A percentile compares a stretch with the other conserved stretches of the same genome.
phyloP scores from a whole-genome alignment of 305 asterid species.

The Fraxinus sp. region DNA sequence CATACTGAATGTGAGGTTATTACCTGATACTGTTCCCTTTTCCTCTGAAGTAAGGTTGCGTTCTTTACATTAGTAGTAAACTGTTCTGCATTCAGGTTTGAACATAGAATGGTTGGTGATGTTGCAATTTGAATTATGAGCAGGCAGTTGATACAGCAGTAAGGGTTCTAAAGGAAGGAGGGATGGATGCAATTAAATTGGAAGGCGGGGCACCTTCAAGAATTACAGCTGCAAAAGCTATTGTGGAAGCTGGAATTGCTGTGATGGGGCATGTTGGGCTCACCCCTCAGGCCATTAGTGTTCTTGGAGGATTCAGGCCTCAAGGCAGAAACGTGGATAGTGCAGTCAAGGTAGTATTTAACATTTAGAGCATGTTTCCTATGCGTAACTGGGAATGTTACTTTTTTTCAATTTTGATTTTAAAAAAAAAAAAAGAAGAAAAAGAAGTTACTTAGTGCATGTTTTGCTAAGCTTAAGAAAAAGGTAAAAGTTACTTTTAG shows the following conservation, averaged over 20 bases:
- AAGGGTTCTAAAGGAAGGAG: conserved; percentile 82
- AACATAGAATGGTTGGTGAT: conserved; percentile 24
- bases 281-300: conserved; percentile 97
- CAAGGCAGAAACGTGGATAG: conserved; percentile 81
- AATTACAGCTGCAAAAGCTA: conserved; percentile 91
- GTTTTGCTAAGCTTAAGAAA: background rate
- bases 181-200: conserved; percentile 91
- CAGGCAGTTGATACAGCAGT: conserved; percentile 93
- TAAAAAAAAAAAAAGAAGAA: too few relatives aligned
- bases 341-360: conserved; percentile 68
- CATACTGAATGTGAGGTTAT: background rate
- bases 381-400: background rate
- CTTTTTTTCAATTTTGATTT: background rate
- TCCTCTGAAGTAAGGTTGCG: background rate
- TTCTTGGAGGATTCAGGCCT: conserved; percentile 95
- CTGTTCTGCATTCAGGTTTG: conserved; percentile 14
- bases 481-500: background rate
- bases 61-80: background rate
- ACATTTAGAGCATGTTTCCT: background rate
- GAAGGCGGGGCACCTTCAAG: conserved; percentile 98
- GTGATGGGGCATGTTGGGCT: conserved; percentile 96
- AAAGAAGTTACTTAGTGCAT: background rate
- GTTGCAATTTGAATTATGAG: conserved; percentile 38
- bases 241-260: conserved; percentile 94
- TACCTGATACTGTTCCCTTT: background rate